These are phyloP conservation scores for Podospora fimiseda DNA, from an alignment of 495 filamentous ascomycete genomes.

Conservation along the genomic window DNA sequence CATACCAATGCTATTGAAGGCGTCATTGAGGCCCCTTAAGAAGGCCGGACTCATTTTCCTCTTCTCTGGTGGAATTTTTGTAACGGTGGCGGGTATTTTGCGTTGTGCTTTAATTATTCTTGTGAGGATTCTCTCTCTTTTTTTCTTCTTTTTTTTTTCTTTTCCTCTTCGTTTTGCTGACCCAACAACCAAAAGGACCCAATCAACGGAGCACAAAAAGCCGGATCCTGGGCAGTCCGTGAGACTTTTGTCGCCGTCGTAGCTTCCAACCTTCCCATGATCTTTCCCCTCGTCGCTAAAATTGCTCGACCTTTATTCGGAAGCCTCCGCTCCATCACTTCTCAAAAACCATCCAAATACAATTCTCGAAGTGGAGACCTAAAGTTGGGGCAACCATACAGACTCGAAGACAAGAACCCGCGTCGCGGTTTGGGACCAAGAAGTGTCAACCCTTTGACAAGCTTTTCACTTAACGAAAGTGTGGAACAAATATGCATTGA, in stretches of 20 bases:
- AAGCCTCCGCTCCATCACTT: constrained; percentile 24
- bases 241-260: constrained; percentile 49
- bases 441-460: constrained; percentile 41
- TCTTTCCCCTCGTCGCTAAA: constrained; percentile 41
- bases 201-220: constrained; percentile 35
- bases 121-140: constrained; percentile 19
- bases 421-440: constrained; percentile 35
- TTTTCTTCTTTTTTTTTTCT: not conserved
- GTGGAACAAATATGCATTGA: constrained; percentile 40
- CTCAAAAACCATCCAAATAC: constrained; percentile 17
- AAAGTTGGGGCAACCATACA: constrained; percentile 16
- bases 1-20: constrained; percentile 48
- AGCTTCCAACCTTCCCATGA: constrained; percentile 48
- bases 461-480: constrained; percentile 44
- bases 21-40: constrained; percentile 37
- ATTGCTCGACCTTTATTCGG: constrained; percentile 30
- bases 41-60: constrained; percentile 44
- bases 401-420: constrained; percentile 33
- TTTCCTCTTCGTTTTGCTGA: not conserved
- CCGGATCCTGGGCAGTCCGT: constrained; percentile 42
- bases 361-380: constrained; percentile 19
- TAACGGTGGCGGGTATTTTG: constrained; percentile 42
- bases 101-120: constrained; percentile 43
- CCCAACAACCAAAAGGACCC: constrained; percentile 29
- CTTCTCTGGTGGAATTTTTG: constrained; percentile 44